Evolutionary conservation across 2,329 filamentous ascomycete genomes (phyloP).

Genomic region (Fusarium denticulatum): DNA sequence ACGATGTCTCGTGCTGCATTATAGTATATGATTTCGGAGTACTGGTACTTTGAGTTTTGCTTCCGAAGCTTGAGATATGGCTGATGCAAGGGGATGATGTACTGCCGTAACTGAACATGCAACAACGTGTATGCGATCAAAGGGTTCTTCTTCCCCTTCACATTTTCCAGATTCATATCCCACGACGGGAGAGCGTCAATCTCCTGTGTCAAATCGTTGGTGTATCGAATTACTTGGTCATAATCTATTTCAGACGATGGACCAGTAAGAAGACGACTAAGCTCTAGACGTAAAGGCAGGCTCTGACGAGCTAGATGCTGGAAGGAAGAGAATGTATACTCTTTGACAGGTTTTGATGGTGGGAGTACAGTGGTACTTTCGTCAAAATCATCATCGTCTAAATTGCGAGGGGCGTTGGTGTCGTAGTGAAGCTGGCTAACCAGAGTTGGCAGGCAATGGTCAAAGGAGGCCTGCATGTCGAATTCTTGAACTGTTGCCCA

Average conservation of each 20-base stretch:
- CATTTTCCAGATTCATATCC: conserved; percentile 53
- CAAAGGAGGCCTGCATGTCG: conserved; percentile 69
- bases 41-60: conserved; percentile 69
- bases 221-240: conserved; percentile 69
- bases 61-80: conserved; percentile 69
- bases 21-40: conserved; percentile 71
- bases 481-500: conserved; percentile 72
- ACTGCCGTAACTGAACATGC: conserved; percentile 69
- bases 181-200: conserved; percentile 69
- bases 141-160: conserved; percentile 60
- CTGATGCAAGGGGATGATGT: conserved; percentile 70
- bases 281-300: conserved; percentile 64
- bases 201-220: conserved; percentile 68
- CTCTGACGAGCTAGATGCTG: conserved; percentile 67
- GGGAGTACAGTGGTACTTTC: conserved; percentile 63
- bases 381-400: conserved; percentile 67
- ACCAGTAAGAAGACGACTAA: conserved; percentile 66
- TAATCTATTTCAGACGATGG: conserved; percentile 66
- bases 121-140: conserved; percentile 68
- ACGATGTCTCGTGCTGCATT: conserved; percentile 70
- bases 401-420: conserved; percentile 64
- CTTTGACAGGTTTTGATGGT: conserved; percentile 59
- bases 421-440: conserved; percentile 67
- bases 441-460: conserved; percentile 68
- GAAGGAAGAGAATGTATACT: conserved; percentile 69